Evolutionary conservation across 805 yeast species (phyloP).

Genomic region (Brettanomyces sp.): DNA sequence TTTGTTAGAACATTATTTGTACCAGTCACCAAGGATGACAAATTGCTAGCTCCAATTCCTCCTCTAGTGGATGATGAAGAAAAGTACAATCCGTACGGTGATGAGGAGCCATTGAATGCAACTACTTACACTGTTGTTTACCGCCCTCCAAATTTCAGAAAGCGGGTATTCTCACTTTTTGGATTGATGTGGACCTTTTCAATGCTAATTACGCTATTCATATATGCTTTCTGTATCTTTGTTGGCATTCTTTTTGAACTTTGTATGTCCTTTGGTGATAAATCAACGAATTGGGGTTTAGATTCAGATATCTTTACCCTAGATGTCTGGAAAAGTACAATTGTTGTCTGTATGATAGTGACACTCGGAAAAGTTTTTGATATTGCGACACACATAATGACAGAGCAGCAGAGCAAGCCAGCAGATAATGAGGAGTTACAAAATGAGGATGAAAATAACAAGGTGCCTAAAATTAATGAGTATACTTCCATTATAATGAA

Average conservation of each 20-base stretch:
- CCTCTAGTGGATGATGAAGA: slow-evolving; percentile 23
- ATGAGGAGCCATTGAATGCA: slow-evolving; percentile 24
- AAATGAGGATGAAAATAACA: not conserved
- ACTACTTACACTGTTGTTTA: slow-evolving; percentile 65
- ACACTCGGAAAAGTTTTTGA: not conserved
- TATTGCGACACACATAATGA: not conserved
- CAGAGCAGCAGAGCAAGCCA: no score
- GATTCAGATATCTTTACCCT: not conserved
- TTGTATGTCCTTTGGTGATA: not conserved
- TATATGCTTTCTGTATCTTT: slow-evolving; percentile 11
- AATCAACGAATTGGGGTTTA: not conserved
- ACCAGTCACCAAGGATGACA: slow-evolving; percentile 74
- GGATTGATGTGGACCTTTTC: slow-evolving; percentile 38
- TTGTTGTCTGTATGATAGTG: not conserved
- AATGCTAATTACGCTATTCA: slow-evolving; percentile 21
- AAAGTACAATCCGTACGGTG: slow-evolving; percentile 24
- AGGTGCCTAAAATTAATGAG: not conserved
- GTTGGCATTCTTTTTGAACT: slow-evolving; percentile 15
- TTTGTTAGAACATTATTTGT: slow-evolving; percentile 63
- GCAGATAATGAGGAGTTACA: no score
- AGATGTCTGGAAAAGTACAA: not conserved
- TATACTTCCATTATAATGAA: no score
- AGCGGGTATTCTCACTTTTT: slow-evolving; percentile 43
- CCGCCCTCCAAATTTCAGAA: slow-evolving; percentile 69
- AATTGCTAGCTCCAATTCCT: slow-evolving; percentile 36